Evolutionary conservation across 495 filamentous ascomycete genomes (phyloP).

Genomic region (Polyplosphaeria fusca): DNA sequence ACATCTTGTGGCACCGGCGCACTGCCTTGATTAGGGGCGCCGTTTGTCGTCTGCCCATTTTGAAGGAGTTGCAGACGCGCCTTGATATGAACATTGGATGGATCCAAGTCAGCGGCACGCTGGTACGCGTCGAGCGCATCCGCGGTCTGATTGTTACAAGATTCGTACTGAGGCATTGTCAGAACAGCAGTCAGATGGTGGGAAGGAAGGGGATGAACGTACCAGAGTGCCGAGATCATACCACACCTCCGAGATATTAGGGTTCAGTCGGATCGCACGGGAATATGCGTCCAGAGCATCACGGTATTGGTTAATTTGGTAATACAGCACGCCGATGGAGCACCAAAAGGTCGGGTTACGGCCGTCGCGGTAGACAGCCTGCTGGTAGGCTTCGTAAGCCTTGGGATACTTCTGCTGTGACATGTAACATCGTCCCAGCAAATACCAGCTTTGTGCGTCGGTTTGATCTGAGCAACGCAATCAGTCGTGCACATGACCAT

Average conservation of each 20-base stretch:
- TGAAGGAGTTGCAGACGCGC: conserved; percentile 84
- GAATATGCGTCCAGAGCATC: conserved; percentile 98
- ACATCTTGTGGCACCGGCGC: conserved; percentile 77
- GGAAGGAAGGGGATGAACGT: conserved; percentile 45
- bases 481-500: conserved; percentile 31
- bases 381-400: conserved; percentile 98
- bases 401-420: conserved; percentile 98
- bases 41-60: conserved; percentile 68
- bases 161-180: conserved; percentile 70
- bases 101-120: conserved; percentile 90
- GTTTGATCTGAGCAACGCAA: conserved; percentile 64
- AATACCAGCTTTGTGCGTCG: conserved; percentile 98
- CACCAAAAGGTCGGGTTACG: conserved; percentile 99
- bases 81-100: conserved; percentile 92
- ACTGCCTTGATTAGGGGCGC: conserved; percentile 61
- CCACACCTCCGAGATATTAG: conserved; percentile 99
- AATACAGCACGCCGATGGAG: conserved; percentile 98
- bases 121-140: conserved; percentile 96
- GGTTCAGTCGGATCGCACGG: conserved; percentile 94
- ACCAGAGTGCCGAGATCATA: conserved; percentile 96
- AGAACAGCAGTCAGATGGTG: conserved; percentile 33
- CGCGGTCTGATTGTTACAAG: conserved; percentile 96
- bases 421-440: conserved; percentile 98
- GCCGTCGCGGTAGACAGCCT: conserved; percentile 97
- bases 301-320: conserved; percentile 99